Percentiles rank a stretch among this genome's conserved stretches.
phyloP scores from a whole-genome alignment of 441 rosid genomes.

The Adansonia rubrostipa region DNA sequence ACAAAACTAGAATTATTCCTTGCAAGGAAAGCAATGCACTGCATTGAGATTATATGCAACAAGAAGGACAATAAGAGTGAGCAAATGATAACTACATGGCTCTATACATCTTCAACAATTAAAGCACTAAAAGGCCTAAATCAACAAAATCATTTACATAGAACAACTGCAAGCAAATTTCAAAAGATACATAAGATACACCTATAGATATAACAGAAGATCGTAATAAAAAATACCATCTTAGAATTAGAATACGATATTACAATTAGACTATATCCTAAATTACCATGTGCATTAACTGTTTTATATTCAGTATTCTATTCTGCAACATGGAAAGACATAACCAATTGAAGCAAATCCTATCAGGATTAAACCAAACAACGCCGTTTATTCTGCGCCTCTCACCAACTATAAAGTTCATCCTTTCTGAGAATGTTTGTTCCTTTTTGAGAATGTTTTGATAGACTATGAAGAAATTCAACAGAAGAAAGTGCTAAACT shows the following conservation, averaged over 20 bases:
- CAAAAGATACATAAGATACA: neutral
- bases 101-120: neutral
- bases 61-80: neutral
- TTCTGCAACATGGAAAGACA: neutral
- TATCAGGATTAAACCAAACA: conserved; percentile 3
- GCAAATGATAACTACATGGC: neutral
- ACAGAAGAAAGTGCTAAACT: neutral
- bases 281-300: neutral
- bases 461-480: neutral
- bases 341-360: neutral
- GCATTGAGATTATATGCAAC: conserved; percentile 11
- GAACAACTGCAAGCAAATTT: neutral
- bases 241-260: neutral
- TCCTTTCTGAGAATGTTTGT: neutral
- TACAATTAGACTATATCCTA: neutral
- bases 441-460: neutral
- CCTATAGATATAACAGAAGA: neutral
- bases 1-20: conserved; percentile 20
- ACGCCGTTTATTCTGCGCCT: neutral
- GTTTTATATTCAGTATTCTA: neutral
- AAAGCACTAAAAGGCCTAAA: neutral
- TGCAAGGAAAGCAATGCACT: neutral
- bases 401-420: neutral
- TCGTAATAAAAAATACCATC: neutral
- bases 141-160: neutral